A percentile compares a stretch with the other conserved stretches of the same genome.
These are phyloP conservation scores for Clarireedia monteithiana DNA, from an alignment of 2,329 filamentous ascomycete genomes.

Conservation along the genomic window DNA sequence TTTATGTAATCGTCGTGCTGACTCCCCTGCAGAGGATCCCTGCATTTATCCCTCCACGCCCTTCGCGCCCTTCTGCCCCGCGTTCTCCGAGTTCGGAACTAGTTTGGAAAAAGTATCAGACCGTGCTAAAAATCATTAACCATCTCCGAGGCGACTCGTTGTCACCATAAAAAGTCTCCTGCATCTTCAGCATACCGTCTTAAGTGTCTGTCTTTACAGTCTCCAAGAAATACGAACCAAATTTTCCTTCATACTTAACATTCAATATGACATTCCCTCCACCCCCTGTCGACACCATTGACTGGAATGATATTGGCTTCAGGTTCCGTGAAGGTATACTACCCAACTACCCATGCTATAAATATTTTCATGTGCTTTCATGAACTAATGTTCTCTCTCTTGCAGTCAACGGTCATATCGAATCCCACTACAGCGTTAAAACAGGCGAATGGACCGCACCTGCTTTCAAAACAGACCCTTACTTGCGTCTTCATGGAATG, in stretches of 20 bases:
- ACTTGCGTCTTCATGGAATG: slow-evolving; percentile 88
- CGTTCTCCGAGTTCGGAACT: slow-evolving; percentile 7
- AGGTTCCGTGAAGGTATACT: slow-evolving; percentile 73
- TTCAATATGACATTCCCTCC: slow-evolving; percentile 56
- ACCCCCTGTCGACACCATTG: slow-evolving; percentile 68
- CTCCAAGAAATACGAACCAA: not conserved
- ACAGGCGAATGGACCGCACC: slow-evolving; percentile 73
- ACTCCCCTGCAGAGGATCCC: not conserved
- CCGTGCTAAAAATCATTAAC: not conserved
- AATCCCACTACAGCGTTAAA: slow-evolving; percentile 70
- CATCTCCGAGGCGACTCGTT: no score
- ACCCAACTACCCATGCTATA: not conserved
- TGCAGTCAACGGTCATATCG: slow-evolving; percentile 89
- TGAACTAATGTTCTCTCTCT: not conserved
- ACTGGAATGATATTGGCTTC: slow-evolving; percentile 93
- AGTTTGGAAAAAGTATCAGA: no score
- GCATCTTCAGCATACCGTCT: no score
- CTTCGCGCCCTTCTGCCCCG: not conserved
- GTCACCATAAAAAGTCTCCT: not conserved
- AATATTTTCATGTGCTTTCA: not conserved
- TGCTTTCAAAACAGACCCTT: slow-evolving; percentile 74
- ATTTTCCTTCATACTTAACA: not conserved
- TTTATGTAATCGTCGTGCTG: not conserved
- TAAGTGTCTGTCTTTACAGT: not conserved
- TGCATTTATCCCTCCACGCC: slow-evolving; percentile 3